These are phyloP conservation scores for Puccinia hordei DNA, from an alignment of 1,284 basidiomycete species.

Conservation along the genomic window DNA sequence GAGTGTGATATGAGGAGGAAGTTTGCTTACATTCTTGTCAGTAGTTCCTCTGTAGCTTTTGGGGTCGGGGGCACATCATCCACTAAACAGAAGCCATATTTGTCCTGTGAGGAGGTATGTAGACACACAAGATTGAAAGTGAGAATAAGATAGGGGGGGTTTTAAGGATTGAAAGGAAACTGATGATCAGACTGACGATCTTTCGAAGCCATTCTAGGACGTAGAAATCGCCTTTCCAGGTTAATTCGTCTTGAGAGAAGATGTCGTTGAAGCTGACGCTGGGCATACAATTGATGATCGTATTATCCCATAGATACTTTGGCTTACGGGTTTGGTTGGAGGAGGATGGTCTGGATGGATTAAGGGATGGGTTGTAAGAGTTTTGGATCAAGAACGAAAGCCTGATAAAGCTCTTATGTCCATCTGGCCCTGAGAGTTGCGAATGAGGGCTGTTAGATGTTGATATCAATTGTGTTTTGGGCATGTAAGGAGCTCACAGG, in stretches of 20 bases:
- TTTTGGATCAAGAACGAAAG: slow-evolving; percentile 32
- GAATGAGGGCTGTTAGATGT: neutral
- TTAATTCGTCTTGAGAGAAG: slow-evolving; percentile 67
- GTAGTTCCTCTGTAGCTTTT: slow-evolving; percentile 50
- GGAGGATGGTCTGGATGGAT: neutral
- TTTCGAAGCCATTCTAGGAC: slow-evolving; percentile 79
- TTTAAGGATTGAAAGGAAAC: neutral
- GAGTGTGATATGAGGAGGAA: neutral
- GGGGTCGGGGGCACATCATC: slow-evolving; percentile 46
- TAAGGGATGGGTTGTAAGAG: slow-evolving; percentile 17
- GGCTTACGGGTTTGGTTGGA: slow-evolving; percentile 6
- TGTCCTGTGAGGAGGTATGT: slow-evolving; percentile 47
- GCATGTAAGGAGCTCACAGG: neutral
- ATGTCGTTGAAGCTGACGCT: slow-evolving; percentile 73
- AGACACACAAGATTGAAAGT: slow-evolving; percentile 51
- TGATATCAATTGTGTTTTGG: neutral
- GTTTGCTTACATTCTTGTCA: slow-evolving; percentile 23
- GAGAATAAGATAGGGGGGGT: slow-evolving; percentile 22
- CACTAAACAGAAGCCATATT: slow-evolving; percentile 35
- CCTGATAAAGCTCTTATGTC: slow-evolving; percentile 18
- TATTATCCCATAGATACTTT: slow-evolving; percentile 73
- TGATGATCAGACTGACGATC: slow-evolving; percentile 66
- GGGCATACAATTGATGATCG: slow-evolving; percentile 75
- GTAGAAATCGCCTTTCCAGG: slow-evolving; percentile 60
- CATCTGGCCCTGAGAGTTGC: slow-evolving; percentile 30